Percentiles rank a stretch among this genome's conserved stretches.
phyloP scores from a whole-genome alignment of 768 basidiomycete species.

The Phaeotremella fagi region DNA sequence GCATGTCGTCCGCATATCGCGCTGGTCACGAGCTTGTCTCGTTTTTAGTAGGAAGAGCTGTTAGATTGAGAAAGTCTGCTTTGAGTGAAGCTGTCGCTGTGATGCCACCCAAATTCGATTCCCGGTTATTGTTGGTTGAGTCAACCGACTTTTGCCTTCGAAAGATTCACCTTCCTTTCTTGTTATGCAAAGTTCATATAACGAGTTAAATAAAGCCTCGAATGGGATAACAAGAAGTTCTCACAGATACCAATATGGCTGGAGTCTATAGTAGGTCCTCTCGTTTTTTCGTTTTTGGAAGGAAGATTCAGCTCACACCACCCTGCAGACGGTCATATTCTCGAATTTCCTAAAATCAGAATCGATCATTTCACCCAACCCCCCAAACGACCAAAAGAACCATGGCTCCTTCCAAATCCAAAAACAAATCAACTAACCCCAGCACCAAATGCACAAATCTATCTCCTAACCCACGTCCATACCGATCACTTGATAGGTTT shows the following conservation, averaged over 20 bases:
- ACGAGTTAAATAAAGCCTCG: too few relatives aligned
- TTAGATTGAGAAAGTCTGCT: too few relatives aligned
- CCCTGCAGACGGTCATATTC: conserved; percentile 58
- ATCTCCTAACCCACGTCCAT: conserved; percentile 86
- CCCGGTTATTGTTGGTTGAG: too few relatives aligned
- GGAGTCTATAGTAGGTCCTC: conserved; percentile 38
- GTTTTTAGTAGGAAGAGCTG: too few relatives aligned
- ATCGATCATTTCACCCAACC: conserved; percentile 72
- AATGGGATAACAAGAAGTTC: too few relatives aligned
- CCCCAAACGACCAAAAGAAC: conserved; percentile 12
- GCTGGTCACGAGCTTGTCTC: too few relatives aligned
- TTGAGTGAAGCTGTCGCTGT: too few relatives aligned
- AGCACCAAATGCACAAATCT: conserved; percentile 52
- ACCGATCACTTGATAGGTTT: conserved; percentile 80
- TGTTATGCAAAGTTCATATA: too few relatives aligned
- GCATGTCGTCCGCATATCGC: too few relatives aligned
- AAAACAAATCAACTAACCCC: not conserved
- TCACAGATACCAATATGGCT: conserved; percentile 43
- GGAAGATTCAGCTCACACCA: not conserved
- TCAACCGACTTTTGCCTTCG: too few relatives aligned
- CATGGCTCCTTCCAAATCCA: not conserved
- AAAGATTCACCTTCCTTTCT: too few relatives aligned
- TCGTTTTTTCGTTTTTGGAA: not conserved
- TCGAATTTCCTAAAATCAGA: conserved; percentile 70
- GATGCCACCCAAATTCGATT: too few relatives aligned